Base-by-base conservation (phyloP, 306 rosid genomes). In the Inga laurina region DNA sequence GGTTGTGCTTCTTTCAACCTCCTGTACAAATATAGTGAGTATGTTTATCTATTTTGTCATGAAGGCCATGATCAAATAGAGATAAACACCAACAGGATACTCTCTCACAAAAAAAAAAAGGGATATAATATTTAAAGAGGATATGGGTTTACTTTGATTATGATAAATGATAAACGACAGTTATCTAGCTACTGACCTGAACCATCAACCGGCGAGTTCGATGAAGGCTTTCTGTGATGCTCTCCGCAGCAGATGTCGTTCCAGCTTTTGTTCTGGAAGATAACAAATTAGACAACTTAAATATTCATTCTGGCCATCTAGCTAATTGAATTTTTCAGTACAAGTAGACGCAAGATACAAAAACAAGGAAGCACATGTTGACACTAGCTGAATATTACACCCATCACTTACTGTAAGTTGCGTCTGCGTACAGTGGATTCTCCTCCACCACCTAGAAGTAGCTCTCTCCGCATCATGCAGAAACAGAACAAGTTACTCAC, bases 161-260 rank as follows among this genome's bases (percentile, higher is more conserved):
- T 80, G 74, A 24, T 45, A 72, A 75, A 34, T 10, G 45, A 49
- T 45, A 72, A 77, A 41, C 4, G 19, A 39, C 37, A 57, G 22
- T 34, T 12, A 78, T 52, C 72, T 66, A 74, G 74, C 61, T 27
- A 79, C 88, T 35, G 77, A 93, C 98, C 97, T 93, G 98, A 87
- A 90, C 96, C 98, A 93, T 93, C 78, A 96, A 82, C 73, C 93
- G 99, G 77, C 98, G 99, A 45, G 97, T 87, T 6, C 97, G 94
- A 13, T 97, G 94, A 61, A 93, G 98, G 94, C 97, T 96, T 51
- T 92, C 97, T 0, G 98, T 96, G 76, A 96, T 93, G 92, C 97
- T 92, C 81, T 93, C 99, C 51, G 94, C 94, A 10, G 99, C 98
- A 81, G 98, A 92, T 51, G 97, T 96, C 97, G 93, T 96, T 79